Percentiles rank a stretch among this genome's conserved stretches.
phyloP scores from a whole-genome alignment of 192 early-diverging fungal genomes.

The Coemansia sp. region DNA sequence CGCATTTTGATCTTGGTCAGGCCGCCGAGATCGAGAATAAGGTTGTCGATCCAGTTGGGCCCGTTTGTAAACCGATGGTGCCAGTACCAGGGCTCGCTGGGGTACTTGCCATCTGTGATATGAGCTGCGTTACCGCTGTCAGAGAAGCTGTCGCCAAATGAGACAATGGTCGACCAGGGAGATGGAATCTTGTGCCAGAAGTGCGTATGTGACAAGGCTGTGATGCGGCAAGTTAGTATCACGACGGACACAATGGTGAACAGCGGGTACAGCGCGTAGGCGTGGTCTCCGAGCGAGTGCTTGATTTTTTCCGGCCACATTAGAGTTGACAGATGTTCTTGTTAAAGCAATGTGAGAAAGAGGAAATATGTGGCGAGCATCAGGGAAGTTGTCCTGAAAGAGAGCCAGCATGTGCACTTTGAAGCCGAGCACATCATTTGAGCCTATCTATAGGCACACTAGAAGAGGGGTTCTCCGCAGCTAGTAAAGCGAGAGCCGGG shows the following conservation, averaged over 20 bases:
- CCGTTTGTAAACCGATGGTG: slow-evolving; percentile 54
- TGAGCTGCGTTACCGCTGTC: slow-evolving; percentile 51
- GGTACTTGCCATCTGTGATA: slow-evolving; percentile 50
- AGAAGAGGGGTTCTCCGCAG: background rate
- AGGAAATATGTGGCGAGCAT: background rate
- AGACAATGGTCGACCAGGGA: slow-evolving; percentile 46
- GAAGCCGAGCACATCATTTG: background rate
- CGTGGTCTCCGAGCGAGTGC: slow-evolving; percentile 35
- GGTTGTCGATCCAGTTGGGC: slow-evolving; percentile 54
- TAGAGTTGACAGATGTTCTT: too few species aligned
- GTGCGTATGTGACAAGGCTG: slow-evolving; percentile 17
- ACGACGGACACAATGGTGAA: slow-evolving; percentile 38
- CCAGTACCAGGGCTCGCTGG: slow-evolving; percentile 49
- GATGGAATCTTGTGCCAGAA: slow-evolving; percentile 31
- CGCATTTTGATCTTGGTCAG: slow-evolving; percentile 48
- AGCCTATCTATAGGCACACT: slow-evolving; percentile 6
- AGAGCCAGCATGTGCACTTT: background rate
- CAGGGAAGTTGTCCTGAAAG: background rate
- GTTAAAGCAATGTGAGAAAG: background rate
- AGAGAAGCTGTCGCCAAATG: slow-evolving; percentile 50
- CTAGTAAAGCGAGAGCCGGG: background rate
- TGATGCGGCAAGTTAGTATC: slow-evolving; percentile 43
- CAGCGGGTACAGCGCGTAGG: slow-evolving; percentile 44
- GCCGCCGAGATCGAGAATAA: slow-evolving; percentile 48
- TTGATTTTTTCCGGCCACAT: slow-evolving; percentile 46